Conservation (phyloP, 2,329 filamentous ascomycete species). For the Aspergillus fijiensis region DNA sequence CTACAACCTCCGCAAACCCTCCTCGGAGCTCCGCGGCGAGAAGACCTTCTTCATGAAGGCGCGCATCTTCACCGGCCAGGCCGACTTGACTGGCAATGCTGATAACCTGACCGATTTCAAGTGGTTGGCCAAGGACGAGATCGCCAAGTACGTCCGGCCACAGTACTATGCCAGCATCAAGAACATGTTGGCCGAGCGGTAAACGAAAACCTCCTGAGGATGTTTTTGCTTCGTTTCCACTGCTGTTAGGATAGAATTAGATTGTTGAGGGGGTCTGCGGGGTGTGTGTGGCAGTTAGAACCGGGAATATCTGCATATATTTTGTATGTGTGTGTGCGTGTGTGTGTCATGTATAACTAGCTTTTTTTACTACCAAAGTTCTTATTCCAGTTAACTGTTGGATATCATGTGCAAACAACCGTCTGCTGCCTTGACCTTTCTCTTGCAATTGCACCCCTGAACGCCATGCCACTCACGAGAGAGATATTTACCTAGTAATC, state of each 20-base stretch:
- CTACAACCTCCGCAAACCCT: slow-evolving; percentile 53
- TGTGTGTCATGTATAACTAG: slow-evolving; percentile 42
- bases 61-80: slow-evolving; percentile 96
- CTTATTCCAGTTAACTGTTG: slow-evolving; percentile 18
- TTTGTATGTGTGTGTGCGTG: slow-evolving; percentile 9
- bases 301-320: slow-evolving; percentile 34
- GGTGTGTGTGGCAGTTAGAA: background rate
- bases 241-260: slow-evolving; percentile 14
- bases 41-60: slow-evolving; percentile 97
- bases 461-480: slow-evolving; percentile 16
- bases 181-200: slow-evolving; percentile 83
- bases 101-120: slow-evolving; percentile 78
- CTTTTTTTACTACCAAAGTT: slow-evolving; percentile 11
- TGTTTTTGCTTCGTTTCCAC: background rate
- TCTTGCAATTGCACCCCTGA: background rate
- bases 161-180: slow-evolving; percentile 73
- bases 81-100: slow-evolving; percentile 69
- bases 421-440: no score
- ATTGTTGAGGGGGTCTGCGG: background rate
- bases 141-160: slow-evolving; percentile 63
- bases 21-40: slow-evolving; percentile 58
- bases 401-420: slow-evolving; percentile 11
- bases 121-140: slow-evolving; percentile 90
- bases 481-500: background rate
- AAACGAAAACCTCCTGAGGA: slow-evolving; percentile 20